phyloP scores from a whole-genome alignment of 2,329 filamentous ascomycete genomes.

The Penicillium decumbens region DNA sequence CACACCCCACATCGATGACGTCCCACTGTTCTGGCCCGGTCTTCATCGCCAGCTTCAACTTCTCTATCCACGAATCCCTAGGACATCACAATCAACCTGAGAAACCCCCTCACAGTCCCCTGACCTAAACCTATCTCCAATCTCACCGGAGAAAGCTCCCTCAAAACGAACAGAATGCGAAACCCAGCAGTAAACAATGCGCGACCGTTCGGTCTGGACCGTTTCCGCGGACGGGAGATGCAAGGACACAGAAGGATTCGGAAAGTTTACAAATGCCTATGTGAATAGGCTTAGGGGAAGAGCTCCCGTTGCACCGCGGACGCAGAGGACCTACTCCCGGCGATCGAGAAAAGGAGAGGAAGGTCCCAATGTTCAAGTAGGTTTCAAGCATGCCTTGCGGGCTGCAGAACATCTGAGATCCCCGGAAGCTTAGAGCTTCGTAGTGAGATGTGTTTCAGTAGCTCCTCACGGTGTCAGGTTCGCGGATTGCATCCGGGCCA shows the following conservation, averaged over 20 bases:
- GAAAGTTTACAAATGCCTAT: constrained; percentile 7
- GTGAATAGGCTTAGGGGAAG: constrained; percentile 9
- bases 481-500: constrained; percentile 2
- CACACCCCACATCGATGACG: not conserved
- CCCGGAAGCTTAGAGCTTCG: constrained; percentile 4
- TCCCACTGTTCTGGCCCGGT: not conserved
- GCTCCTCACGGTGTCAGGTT: constrained; percentile 2
- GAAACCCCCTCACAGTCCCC: not conserved
- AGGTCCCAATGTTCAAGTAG: constrained; percentile 19
- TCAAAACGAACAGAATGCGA: constrained; percentile 1
- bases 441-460: constrained; percentile 13
- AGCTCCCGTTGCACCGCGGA: constrained; percentile 16
- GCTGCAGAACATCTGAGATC: constrained; percentile 12
- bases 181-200: not conserved
- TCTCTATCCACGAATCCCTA: not conserved
- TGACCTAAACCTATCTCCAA: not conserved
- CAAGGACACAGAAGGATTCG: constrained; percentile 8
- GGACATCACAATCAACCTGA: not conserved
- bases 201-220: constrained; percentile 4
- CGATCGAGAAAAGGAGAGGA: constrained; percentile 8
- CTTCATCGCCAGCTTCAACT: not conserved
- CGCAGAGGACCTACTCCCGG: constrained; percentile 6
- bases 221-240: not conserved
- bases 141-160: not conserved
- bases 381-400: constrained; percentile 27